Conservation (phyloP, 441 rosid species). For the Pelargonium australe region DNA sequence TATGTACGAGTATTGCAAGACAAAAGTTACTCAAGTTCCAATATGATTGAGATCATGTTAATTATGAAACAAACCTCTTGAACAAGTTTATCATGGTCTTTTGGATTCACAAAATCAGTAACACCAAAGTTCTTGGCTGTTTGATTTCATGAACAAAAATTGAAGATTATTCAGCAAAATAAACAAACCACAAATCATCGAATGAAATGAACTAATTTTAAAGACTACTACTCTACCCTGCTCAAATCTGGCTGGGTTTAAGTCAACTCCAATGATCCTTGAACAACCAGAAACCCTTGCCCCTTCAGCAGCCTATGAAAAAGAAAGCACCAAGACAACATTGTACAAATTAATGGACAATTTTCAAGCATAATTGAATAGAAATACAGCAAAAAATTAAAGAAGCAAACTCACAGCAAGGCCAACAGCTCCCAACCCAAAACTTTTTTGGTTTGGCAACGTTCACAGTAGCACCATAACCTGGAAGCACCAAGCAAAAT, state of each 20-base stretch:
- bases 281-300: conserved; percentile 71
- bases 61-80: conserved; percentile 41
- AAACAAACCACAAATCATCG: neutral
- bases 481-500: conserved; percentile 21
- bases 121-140: conserved; percentile 10
- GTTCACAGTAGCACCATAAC: conserved; percentile 74
- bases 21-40: neutral
- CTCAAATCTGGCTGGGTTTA: conserved; percentile 50
- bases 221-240: conserved; percentile 32
- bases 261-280: conserved; percentile 78
- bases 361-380: too few species aligned
- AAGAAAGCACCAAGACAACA: neutral
- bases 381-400: neutral
- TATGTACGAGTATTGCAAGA: too few species aligned
- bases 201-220: neutral
- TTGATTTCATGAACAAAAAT: neutral
- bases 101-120: conserved; percentile 64
- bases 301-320: conserved; percentile 66
- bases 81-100: conserved; percentile 66
- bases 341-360: neutral
- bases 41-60: neutral
- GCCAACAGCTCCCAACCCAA: conserved; percentile 89
- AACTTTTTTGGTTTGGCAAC: conserved; percentile 70
- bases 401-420: conserved; percentile 44
- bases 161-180: neutral